Percentiles rank a stretch among this genome's conserved stretches.
Conservation (phyloP, 441 rosid genomes). For the Raphanus hybrid region DNA sequence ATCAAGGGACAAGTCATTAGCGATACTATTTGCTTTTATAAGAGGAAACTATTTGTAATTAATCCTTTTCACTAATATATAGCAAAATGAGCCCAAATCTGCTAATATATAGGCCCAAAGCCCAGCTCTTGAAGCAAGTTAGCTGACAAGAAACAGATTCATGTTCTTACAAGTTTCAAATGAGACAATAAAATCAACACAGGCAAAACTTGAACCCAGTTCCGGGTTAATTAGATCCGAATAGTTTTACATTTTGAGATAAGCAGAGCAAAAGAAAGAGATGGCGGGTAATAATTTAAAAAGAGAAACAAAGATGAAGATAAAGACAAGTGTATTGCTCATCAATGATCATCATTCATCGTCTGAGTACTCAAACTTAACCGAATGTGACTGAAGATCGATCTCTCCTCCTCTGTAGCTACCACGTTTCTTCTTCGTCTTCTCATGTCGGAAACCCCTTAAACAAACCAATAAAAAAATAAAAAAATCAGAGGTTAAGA, state of each 20-base stretch:
- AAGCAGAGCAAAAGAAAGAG: neutral
- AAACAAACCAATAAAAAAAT: neutral
- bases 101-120: constrained; percentile 3
- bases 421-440: constrained; percentile 98
- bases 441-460: constrained; percentile 96
- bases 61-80: neutral
- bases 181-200: constrained; percentile 2
- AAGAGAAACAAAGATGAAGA: constrained; percentile 1
- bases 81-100: neutral
- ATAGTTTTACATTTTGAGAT: constrained; percentile 25
- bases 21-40: neutral
- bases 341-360: constrained; percentile 51
- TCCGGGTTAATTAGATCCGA: constrained; percentile 16
- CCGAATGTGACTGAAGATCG: constrained; percentile 80
- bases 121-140: neutral
- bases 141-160: neutral
- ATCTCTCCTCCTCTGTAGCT: constrained; percentile 93
- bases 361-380: constrained; percentile 87
- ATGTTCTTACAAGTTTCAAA: constrained; percentile 19
- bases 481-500: neutral
- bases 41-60: neutral
- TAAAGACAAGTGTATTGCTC: neutral
- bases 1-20: constrained; percentile 16
- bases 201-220: constrained; percentile 33
- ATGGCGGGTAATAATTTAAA: neutral